phyloP scores from a whole-genome alignment of 1,284 basidiomycete genomes.

The Ceratobasidium sp. region DNA sequence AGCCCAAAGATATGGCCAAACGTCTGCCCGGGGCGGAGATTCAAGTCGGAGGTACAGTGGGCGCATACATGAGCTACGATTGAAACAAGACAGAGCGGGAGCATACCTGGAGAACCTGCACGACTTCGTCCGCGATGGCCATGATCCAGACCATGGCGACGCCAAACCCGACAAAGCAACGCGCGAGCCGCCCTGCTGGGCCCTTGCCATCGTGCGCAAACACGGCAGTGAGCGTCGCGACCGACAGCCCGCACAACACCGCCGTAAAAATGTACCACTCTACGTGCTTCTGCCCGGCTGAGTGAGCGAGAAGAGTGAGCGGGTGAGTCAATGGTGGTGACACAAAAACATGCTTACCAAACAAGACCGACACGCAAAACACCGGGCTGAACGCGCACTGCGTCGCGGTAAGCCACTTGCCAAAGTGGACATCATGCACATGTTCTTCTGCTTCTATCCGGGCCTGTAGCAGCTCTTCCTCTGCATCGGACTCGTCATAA shows the following conservation, averaged over 20 bases:
- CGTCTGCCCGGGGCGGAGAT: constrained; percentile 59
- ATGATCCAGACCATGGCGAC: constrained; percentile 94
- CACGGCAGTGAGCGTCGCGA: constrained; percentile 64
- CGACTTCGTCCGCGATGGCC: constrained; percentile 93
- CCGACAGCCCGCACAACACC: constrained; percentile 61
- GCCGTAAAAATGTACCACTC: constrained; percentile 65
- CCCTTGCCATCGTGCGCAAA: constrained; percentile 69
- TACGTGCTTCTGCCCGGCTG: constrained; percentile 65
- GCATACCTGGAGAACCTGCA: constrained; percentile 79
- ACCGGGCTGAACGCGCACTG: constrained; percentile 83
- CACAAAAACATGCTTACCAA: constrained; percentile 61
- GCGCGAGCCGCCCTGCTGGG: constrained; percentile 67
- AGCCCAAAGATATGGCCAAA: constrained; percentile 93
- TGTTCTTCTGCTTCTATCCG: constrained; percentile 38
- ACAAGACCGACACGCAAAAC: constrained; percentile 75
- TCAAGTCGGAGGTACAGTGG: background rate
- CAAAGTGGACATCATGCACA: constrained; percentile 69
- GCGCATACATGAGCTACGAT: constrained; percentile 31
- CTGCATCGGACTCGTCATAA: constrained; percentile 47
- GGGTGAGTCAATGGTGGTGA: background rate
- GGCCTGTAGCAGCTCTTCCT: constrained; percentile 55
- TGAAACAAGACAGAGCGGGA: constrained; percentile 6
- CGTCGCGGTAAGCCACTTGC: constrained; percentile 79
- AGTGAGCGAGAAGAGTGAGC: constrained; percentile 12
- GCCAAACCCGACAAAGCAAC: constrained; percentile 87